Evolutionary conservation across 2,329 filamentous ascomycete species (phyloP).

Genomic region (Fusarium vanettenii): DNA sequence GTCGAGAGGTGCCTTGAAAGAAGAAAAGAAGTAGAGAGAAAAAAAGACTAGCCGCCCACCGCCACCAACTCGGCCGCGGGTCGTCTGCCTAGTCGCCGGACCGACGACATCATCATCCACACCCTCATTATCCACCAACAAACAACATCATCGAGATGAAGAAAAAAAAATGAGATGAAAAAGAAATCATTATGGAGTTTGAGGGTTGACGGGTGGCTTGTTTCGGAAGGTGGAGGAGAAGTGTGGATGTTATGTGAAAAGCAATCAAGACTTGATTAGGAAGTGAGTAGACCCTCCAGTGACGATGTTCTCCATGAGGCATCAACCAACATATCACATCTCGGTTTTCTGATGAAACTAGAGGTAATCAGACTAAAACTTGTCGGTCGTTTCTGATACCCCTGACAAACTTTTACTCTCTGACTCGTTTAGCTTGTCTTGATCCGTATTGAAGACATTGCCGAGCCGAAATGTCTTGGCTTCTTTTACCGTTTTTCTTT

Average conservation of each 20-base stretch:
- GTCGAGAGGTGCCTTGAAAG: neutral
- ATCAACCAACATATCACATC: neutral
- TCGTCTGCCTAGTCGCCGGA: neutral
- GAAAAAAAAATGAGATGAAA: neutral
- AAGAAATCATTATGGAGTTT: slow-evolving; percentile 6
- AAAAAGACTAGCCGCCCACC: neutral
- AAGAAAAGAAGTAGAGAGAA: neutral
- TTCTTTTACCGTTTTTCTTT: neutral
- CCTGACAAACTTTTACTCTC: neutral
- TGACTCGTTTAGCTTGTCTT: neutral
- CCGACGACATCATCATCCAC: neutral
- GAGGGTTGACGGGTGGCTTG: neutral
- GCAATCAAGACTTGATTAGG: slow-evolving; percentile 2
- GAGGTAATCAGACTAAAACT: neutral
- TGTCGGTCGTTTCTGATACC: neutral
- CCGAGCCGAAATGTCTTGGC: neutral
- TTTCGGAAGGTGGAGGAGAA: neutral
- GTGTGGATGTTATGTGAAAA: neutral
- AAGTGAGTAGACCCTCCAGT: neutral
- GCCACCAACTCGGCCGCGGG: neutral
- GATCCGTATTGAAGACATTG: neutral
- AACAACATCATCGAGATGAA: neutral
- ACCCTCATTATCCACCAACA: neutral
- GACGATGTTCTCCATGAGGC: neutral
- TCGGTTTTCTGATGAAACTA: neutral